Evolutionary conservation across 2,329 filamentous ascomycete genomes (phyloP), one percentile per base, ranked within the genome.

Genomic region (Chrysosporium queenslandicum): DNA sequence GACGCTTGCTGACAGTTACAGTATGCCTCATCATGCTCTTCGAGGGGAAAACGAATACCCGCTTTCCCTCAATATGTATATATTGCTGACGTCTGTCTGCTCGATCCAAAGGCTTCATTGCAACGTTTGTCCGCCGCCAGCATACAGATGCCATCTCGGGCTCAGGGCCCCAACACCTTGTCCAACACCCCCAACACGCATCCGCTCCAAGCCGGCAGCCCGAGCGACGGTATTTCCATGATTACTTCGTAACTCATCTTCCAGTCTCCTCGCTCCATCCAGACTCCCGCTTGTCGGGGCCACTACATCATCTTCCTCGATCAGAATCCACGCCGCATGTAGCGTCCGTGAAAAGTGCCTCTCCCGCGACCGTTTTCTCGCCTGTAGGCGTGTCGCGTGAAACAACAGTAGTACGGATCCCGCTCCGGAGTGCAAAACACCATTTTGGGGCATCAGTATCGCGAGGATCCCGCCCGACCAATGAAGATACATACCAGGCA

Each of bases 221-320:
- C 14, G 41, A 37, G 12, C 72, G 70, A 49, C 77, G 79, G 45
- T 68, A 70, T 57, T 97, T 97, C 68, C 89, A 96, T 73, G 89
- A 94, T 61, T 97, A 98, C 74, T 98, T 98, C 68, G 87, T 97
- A 55, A 95, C 92, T 7, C 88, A 96, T 67, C 79, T 98, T 1
- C 91, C 92, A 3, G 94, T 89, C 16, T 94, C 89, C 12, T 96
- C 90, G 2, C 77, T 95, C 41, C 87, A 96, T 61, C 91, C 92
- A 6, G 91, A 97, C 68, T 86, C 86, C 32, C 77, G 82, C 52
- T 72, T 75, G 20, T 71, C 77, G 16, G 83, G 82, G 2, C 81
- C 82, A 27, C 85, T 87, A 60, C 89, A 95, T 68, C 90, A 92
- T 67, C 80, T 96, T 4, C 90, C 90, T 46, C 85, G 89, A 60